A percentile compares a stretch with the other conserved stretches of the same genome.
Conservation (phyloP, 306 rosid species). For the Rosa multiflora region DNA sequence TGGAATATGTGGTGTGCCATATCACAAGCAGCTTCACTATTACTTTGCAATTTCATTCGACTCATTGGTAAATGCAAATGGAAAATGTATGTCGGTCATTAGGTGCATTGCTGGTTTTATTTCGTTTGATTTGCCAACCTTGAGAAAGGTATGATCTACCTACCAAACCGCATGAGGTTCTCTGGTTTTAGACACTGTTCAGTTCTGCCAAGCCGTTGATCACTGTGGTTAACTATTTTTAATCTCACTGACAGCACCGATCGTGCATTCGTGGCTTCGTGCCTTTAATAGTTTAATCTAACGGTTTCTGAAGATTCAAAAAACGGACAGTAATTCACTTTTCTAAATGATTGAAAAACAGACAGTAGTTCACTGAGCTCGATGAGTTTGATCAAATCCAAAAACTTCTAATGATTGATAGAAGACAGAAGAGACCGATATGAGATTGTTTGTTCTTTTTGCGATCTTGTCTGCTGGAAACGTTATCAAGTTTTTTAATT, state of each 20-base stretch:
- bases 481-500: background rate
- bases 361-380: background rate
- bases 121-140: background rate
- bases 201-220: no score
- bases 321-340: background rate
- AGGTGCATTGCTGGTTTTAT: background rate
- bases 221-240: background rate
- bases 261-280: no score
- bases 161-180: background rate
- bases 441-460: background rate
- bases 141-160: background rate
- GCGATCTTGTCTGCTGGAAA: background rate
- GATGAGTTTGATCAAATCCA: background rate
- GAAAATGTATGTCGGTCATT: background rate
- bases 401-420: background rate
- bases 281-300: no score
- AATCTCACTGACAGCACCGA: no score
- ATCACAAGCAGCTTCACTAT: constrained; percentile 11
- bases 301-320: background rate
- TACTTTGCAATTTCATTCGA: background rate
- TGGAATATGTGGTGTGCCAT: constrained; percentile 18
- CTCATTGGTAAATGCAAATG: background rate
- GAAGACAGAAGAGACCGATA: background rate
- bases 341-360: background rate
- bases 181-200: no score